phyloP scores from a whole-genome alignment of 768 basidiomycete genomes.

The Boletellus emodensis region DNA sequence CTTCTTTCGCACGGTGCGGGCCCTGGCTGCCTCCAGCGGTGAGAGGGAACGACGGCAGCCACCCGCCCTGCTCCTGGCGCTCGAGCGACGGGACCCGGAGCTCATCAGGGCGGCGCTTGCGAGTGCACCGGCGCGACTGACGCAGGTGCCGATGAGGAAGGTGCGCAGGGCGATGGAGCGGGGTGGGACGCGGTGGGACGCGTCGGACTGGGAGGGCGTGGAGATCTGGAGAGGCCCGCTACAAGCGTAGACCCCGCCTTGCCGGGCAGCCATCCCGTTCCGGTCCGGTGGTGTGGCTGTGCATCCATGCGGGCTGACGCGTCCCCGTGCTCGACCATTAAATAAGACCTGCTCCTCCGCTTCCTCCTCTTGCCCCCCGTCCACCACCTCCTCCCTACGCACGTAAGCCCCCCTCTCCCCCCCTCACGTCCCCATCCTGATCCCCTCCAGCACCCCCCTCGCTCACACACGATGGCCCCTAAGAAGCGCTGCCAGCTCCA shows the following conservation, averaged over 20 bases:
- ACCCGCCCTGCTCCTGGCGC: constrained; percentile 40
- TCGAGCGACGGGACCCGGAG: constrained; percentile 74
- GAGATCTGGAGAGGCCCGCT: constrained; percentile 60
- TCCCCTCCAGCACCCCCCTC: neutral
- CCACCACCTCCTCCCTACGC: neutral
- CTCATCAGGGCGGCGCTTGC: constrained; percentile 58
- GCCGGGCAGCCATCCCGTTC: neutral
- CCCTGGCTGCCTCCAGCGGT: constrained; percentile 36
- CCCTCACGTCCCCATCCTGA: neutral
- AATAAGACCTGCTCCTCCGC: constrained; percentile 14
- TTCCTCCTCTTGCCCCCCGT: neutral
- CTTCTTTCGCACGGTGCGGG: constrained; percentile 63
- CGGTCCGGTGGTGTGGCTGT: constrained; percentile 19
- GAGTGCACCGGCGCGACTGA: constrained; percentile 56
- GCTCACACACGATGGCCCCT: constrained; percentile 52
- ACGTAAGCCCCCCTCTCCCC: neutral
- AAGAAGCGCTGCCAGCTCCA: constrained; percentile 87
- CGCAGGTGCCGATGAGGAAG: constrained; percentile 56
- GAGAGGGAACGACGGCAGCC: neutral
- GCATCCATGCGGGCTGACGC: constrained; percentile 26
- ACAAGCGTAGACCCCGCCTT: too few relatives aligned
- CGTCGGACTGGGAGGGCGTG: constrained; percentile 74
- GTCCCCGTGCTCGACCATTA: constrained; percentile 26
- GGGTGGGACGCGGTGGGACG: constrained; percentile 54
- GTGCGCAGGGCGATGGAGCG: constrained; percentile 59